Evolutionary conservation across 2,329 filamentous ascomycete genomes (phyloP), one percentile per base, ranked within the genome.

Genomic region (Hypocreales sp.): DNA sequence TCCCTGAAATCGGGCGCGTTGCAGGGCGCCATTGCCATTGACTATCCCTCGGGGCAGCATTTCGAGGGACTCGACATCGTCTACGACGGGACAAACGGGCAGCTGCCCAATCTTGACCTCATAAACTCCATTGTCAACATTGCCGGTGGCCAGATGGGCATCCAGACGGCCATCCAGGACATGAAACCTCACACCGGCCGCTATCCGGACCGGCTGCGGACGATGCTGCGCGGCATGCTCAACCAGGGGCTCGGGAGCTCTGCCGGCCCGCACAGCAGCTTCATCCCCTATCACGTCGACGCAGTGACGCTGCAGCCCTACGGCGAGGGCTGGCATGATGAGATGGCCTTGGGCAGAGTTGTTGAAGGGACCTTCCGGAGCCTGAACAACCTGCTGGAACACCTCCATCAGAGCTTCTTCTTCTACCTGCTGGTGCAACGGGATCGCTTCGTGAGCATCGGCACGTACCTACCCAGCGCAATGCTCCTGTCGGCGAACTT

Each of bases 321-420:
- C 33, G 87, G 87, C 2, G 64, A 87, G 22, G 90, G 90, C 18
- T 93, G 84, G 83, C 83, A 95, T 45, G 90, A 98, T 48, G 90
- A 95, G 55, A 95, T 95, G 82, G 80, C 79, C 8, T 72, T 98
- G 47, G 90, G 90, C 5, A 68, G 86, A 29, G 76, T 86, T 0
- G 66, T 95, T 5, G 90, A 98, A 55, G 84, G 84, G 41, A 69
- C 90, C 4, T 92, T 92, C 50, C 69, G 90, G 42, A 93, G 83
- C 49, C 60, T 98, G 52, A 98, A 98, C 58, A 98, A 98, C 46
- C 58, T 98, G 32, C 67, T 98, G 18, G 90, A 98, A 55, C 86
- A 98, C 48, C 64, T 98, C 34, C 90, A 98, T 49, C 90, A 98
- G 56, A 94, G 86, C 50, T 98, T 98, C 62, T 98, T 98, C 67